A percentile compares a stretch with the other conserved stretches of the same genome.
Conservation (phyloP, 257 asterid genomes). For the Solanum medicagineum region DNA sequence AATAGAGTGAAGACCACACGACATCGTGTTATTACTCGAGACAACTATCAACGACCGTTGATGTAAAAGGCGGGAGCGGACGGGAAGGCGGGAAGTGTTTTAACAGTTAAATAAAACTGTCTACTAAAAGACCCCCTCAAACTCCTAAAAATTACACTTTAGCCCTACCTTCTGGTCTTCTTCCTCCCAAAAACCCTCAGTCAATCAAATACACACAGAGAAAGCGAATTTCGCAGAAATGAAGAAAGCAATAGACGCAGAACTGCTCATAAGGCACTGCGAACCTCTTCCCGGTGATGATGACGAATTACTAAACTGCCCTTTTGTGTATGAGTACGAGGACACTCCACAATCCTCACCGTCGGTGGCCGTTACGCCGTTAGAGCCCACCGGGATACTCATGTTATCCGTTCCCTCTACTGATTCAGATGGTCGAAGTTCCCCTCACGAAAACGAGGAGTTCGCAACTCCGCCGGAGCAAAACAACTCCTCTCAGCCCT, state of each 20-base stretch:
- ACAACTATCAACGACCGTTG: neutral
- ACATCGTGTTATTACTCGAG: neutral
- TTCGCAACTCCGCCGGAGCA: constrained; percentile 36
- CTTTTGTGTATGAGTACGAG: constrained; percentile 19
- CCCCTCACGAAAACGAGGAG: constrained; percentile 6
- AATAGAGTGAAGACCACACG: neutral
- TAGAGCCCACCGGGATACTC: constrained; percentile 9
- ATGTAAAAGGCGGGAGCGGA: neutral
- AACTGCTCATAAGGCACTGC: constrained; percentile 1
- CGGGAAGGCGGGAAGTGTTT: neutral
- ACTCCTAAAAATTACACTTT: neutral
- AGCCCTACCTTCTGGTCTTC: neutral
- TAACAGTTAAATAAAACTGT: neutral
- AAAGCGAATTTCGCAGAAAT: neutral
- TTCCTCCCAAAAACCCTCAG: neutral
- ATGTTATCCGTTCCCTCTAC: constrained; percentile 23
- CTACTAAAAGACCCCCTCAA: neutral
- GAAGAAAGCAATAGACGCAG: neutral
- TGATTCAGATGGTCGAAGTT: neutral
- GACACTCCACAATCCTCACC: neutral
- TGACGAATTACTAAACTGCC: constrained; percentile 14
- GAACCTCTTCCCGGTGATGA: constrained; percentile 14
- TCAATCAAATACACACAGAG: neutral
- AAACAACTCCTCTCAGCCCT: constrained; percentile 5
- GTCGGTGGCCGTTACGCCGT: constrained; percentile 2